Evolutionary conservation across 208 protist genomes (phyloP).

Genomic region (Spironucleus salmonicida): DNA sequence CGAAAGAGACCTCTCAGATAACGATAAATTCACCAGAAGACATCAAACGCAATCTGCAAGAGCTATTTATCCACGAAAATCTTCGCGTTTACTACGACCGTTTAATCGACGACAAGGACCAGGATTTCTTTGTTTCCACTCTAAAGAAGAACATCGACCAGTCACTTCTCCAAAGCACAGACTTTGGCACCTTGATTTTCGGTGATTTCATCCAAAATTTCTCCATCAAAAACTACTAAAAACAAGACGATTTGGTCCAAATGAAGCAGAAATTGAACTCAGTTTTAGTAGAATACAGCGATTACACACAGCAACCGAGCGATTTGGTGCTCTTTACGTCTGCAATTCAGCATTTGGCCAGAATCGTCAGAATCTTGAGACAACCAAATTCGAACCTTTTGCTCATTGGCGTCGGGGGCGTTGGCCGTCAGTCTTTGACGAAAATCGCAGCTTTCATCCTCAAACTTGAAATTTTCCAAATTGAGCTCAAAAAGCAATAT

Average conservation of each 20-base stretch:
- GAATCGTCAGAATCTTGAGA: constrained; percentile 79
- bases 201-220: too few relatives aligned
- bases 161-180: too few relatives aligned
- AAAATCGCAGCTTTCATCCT: constrained; percentile 65
- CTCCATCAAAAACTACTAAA: too few relatives aligned
- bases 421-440: constrained; percentile 64
- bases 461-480: constrained; percentile 74
- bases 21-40: not conserved
- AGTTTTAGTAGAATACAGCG: constrained; percentile 74
- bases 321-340: constrained; percentile 62
- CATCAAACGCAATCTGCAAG: too few relatives aligned
- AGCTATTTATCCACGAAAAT: constrained; percentile 88
- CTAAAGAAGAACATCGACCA: too few relatives aligned
- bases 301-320: constrained; percentile 65
- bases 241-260: too few relatives aligned
- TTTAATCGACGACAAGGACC: constrained; percentile 72
- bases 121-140: constrained; percentile 57
- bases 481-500: constrained; percentile 67
- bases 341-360: constrained; percentile 64
- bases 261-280: constrained; percentile 67
- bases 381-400: constrained; percentile 81
- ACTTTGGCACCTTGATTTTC: too few relatives aligned
- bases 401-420: constrained; percentile 87
- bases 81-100: constrained; percentile 84
- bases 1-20: too few relatives aligned